Evolutionary conservation across 208 protist genomes (phyloP).

Genomic region (Lotmaria passim): DNA sequence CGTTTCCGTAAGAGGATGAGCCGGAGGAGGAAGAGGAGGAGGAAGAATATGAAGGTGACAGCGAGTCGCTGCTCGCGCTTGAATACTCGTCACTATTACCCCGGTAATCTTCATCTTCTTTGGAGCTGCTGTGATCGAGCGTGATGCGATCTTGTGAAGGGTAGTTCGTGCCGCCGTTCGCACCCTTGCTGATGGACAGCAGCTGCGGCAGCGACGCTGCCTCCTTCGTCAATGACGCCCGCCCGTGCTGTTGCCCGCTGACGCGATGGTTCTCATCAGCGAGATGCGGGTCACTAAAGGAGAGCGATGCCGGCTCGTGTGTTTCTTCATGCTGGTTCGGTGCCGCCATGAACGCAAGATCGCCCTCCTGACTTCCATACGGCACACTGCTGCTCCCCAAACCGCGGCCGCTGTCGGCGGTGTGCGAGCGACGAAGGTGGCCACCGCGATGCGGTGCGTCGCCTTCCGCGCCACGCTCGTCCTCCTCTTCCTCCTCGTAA

Average conservation of each 20-base stretch:
- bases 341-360: slow-evolving; percentile 8
- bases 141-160: slow-evolving; percentile 27
- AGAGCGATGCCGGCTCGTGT: background rate
- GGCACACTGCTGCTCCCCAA: slow-evolving; percentile 20
- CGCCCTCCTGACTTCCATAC: slow-evolving; percentile 33
- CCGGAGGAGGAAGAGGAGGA: background rate
- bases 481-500: slow-evolving; percentile 6
- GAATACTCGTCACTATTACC: background rate
- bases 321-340: background rate
- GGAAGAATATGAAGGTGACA: background rate
- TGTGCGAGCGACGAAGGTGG: background rate
- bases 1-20: background rate
- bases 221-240: background rate
- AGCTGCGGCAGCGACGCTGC: background rate
- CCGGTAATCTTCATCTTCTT: background rate
- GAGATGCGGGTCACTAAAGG: background rate
- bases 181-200: background rate
- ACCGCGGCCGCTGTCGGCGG: background rate
- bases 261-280: background rate
- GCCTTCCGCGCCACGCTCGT: background rate
- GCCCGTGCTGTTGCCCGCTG: background rate
- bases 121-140: slow-evolving; percentile 13
- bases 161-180: background rate
- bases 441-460: background rate
- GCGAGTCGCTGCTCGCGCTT: too few species aligned